These are phyloP conservation scores for Candida golubevii DNA, from an alignment of 805 yeast species.

Conservation along the genomic window DNA sequence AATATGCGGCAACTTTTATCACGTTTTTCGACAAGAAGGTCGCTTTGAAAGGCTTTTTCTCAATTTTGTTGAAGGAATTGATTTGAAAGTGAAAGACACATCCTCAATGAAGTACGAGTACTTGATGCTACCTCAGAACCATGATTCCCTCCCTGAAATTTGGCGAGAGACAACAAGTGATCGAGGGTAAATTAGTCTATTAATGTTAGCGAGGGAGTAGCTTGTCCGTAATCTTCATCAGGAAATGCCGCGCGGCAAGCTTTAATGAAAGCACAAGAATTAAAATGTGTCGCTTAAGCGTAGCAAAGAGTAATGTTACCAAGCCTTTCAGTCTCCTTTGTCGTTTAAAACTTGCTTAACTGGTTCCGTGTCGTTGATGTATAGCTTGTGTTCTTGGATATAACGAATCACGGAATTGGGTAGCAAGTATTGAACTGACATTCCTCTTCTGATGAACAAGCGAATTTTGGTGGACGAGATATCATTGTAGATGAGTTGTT, in stretches of 20 bases:
- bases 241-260: not conserved
- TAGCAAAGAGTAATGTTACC: too few relatives aligned
- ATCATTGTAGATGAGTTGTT: slow-evolving; percentile 94
- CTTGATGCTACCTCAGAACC: slow-evolving; percentile 16
- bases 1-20: slow-evolving; percentile 29
- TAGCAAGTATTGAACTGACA: slow-evolving; percentile 91
- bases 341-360: slow-evolving; percentile 74
- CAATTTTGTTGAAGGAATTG: slow-evolving; percentile 15
- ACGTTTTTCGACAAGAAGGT: slow-evolving; percentile 17
- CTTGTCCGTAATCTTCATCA: not conserved
- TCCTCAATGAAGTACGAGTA: slow-evolving; percentile 14
- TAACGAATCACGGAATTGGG: slow-evolving; percentile 95
- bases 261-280: not conserved
- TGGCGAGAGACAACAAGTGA: slow-evolving; percentile 5
- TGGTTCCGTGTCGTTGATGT: slow-evolving; percentile 84
- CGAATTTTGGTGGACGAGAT: slow-evolving; percentile 93
- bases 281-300: too few relatives aligned
- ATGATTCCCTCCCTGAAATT: slow-evolving; percentile 4
- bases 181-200: slow-evolving; percentile 2
- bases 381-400: slow-evolving; percentile 86
- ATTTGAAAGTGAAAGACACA: slow-evolving; percentile 12
- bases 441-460: slow-evolving; percentile 85
- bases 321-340: slow-evolving; percentile 19
- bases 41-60: slow-evolving; percentile 11
- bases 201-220: not conserved